Percentiles rank a stretch among this genome's conserved stretches.
phyloP scores from a whole-genome alignment of 345 rosid genomes.

The Moringa oleifera region DNA sequence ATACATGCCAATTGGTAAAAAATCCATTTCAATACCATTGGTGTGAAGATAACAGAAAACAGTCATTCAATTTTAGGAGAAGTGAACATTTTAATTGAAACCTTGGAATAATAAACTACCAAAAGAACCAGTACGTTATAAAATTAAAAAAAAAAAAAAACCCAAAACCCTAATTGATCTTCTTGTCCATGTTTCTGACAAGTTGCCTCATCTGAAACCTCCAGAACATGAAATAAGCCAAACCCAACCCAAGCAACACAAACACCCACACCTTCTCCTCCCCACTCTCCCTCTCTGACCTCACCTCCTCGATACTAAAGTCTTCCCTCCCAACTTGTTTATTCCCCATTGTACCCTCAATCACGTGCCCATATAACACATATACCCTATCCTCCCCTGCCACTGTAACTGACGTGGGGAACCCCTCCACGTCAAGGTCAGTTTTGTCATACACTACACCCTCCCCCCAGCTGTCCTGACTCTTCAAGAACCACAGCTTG shows the following conservation, averaged over 20 bases:
- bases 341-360: constrained; percentile 46
- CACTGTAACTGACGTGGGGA: constrained; percentile 49
- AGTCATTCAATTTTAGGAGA: no score
- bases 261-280: constrained; percentile 60
- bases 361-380: constrained; percentile 61
- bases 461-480: constrained; percentile 66
- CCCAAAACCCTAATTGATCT: constrained; percentile 22
- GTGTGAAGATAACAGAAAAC: no score
- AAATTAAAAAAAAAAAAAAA: background rate
- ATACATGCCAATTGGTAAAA: no score
- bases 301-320: constrained; percentile 53
- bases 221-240: constrained; percentile 72
- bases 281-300: constrained; percentile 45
- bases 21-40: no score
- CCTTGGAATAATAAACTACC: background rate
- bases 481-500: constrained; percentile 66
- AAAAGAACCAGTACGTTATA: no score
- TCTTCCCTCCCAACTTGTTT: constrained; percentile 31
- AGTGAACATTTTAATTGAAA: no score
- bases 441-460: constrained; percentile 65
- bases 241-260: constrained; percentile 61
- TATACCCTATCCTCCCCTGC: constrained; percentile 61
- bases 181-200: constrained; percentile 48
- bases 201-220: constrained; percentile 75
- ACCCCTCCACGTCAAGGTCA: constrained; percentile 54